These are phyloP conservation scores for Leishmania martiniquensis DNA, from an alignment of 208 protist species.

Conservation along the genomic window DNA sequence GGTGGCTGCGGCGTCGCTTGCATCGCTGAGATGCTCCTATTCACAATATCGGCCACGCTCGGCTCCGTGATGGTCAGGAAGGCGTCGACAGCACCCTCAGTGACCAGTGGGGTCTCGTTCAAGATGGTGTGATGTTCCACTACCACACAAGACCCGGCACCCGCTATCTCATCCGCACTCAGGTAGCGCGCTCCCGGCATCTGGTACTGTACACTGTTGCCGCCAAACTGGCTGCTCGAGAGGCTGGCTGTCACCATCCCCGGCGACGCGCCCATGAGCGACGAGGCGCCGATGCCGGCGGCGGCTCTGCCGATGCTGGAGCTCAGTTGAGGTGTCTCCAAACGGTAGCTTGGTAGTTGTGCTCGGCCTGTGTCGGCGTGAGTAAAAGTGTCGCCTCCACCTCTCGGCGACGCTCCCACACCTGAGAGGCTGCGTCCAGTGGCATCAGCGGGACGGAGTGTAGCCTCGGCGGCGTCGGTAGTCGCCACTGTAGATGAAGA, in stretches of 20 bases:
- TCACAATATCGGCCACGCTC: conserved; percentile 42
- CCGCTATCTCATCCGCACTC: conserved; percentile 23
- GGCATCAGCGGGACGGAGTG: background rate
- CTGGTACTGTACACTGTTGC: conserved; percentile 38
- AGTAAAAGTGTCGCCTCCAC: background rate
- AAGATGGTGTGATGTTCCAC: conserved; percentile 40
- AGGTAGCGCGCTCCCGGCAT: conserved; percentile 45
- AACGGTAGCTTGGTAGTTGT: conserved; percentile 13
- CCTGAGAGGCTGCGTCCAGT: background rate
- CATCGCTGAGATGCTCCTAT: conserved; percentile 42
- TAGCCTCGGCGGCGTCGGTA: background rate
- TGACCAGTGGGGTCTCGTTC: conserved; percentile 23
- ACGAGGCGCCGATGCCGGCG: background rate
- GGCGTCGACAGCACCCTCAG: conserved; percentile 2
- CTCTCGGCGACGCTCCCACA: background rate
- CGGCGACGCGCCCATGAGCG: conserved; percentile 6
- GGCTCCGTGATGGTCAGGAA: conserved; percentile 27
- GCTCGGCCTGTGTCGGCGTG: background rate
- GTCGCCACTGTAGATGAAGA: background rate
- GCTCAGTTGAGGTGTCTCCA: conserved; percentile 30
- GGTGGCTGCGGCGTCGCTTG: conserved; percentile 14
- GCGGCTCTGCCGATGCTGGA: background rate
- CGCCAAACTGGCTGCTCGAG: conserved; percentile 23
- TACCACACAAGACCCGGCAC: conserved; percentile 12
- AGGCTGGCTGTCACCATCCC: conserved; percentile 25